Evolutionary conservation across 164 flowering plant genomes (phyloP).

Genomic region (Pachysandra terminalis): DNA sequence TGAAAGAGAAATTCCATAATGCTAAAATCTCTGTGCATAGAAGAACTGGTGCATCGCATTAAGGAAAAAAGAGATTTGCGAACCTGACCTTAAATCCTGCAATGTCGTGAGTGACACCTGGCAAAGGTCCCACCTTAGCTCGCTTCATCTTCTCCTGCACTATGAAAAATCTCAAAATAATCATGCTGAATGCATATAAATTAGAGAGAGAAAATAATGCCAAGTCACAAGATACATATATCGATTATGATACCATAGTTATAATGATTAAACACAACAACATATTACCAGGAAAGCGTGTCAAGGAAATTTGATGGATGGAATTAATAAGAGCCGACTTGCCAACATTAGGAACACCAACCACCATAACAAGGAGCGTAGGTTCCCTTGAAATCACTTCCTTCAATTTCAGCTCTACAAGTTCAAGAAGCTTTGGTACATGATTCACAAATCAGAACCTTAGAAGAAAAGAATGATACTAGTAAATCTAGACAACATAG

Average conservation of each 20-base stretch:
- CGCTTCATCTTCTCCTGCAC: constrained; percentile 85
- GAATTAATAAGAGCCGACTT: constrained; percentile 89
- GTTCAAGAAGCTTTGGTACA: constrained; percentile 66
- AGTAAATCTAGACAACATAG: background rate
- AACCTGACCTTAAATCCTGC: constrained; percentile 84
- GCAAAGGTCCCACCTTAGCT: constrained; percentile 91
- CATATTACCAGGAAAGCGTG: constrained; percentile 75
- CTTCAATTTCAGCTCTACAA: constrained; percentile 81
- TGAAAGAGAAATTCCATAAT: background rate
- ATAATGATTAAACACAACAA: constrained; percentile 1
- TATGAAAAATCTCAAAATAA: constrained; percentile 32
- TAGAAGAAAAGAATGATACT: background rate
- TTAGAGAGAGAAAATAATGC: background rate
- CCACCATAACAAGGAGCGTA: constrained; percentile 95
- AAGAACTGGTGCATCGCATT: no score
- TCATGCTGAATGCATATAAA: constrained; percentile 9
- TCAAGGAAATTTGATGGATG: constrained; percentile 73
- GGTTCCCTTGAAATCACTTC: constrained; percentile 85
- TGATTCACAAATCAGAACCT: constrained; percentile 16
- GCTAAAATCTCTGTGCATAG: background rate
- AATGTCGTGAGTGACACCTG: constrained; percentile 98
- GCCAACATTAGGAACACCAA: constrained; percentile 98
- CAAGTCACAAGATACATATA: no score
- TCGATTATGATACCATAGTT: background rate
- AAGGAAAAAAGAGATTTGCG: background rate